Base-by-base conservation (phyloP, 208 protist genomes). In the Acanthamoeba rhysodes region DNA sequence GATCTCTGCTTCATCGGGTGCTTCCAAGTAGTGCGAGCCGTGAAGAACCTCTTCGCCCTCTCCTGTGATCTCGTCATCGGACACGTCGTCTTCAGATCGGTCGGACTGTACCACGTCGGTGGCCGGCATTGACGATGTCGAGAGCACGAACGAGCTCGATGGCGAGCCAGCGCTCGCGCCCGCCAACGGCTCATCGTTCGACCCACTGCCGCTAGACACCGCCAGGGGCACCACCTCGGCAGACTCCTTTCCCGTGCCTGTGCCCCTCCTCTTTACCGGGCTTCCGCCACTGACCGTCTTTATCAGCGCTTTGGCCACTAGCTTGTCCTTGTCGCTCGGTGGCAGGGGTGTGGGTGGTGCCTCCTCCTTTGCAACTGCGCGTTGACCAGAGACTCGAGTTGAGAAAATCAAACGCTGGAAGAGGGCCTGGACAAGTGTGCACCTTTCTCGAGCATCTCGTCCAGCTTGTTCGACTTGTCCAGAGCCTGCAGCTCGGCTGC, bases 381-480 rank as follows among this genome's bases (percentile, higher is more conserved):
- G 29, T 41, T 76, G 24, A 9, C 27, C 32, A 20, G 29, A 16
- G 0, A 12, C 53, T 24, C 18, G 55, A 24, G 55, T 3, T 68
- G 27, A 29, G 27, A 10, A 6, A 68, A 16, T n/a, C 12, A 2
- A 29, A 68, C 20, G 16, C 62, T 8, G 62, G 27, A 29, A n/a
- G 27, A 16, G 48, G 48, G 48, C 0, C 48, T 50, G 48, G 62
- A 22, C 62, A 16, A 22, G 53, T 57, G 55, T 22, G 45, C 57
- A 85, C 78, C 78, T 59, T 85, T 85, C 22, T 85, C 78, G 78
- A 85, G 78, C 78, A 85, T n/a, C 48, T 85, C 78, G 14, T 85
- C 78, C 4, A 85, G 78, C 78, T 85, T 85, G 78, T 85, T 85
- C 8, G 78, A 16, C 34, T 57, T 50, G 6, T 85, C 78, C 2